Evolutionary conservation across 768 basidiomycete genomes (phyloP).

Genomic region (Rhizopogon vulgaris): DNA sequence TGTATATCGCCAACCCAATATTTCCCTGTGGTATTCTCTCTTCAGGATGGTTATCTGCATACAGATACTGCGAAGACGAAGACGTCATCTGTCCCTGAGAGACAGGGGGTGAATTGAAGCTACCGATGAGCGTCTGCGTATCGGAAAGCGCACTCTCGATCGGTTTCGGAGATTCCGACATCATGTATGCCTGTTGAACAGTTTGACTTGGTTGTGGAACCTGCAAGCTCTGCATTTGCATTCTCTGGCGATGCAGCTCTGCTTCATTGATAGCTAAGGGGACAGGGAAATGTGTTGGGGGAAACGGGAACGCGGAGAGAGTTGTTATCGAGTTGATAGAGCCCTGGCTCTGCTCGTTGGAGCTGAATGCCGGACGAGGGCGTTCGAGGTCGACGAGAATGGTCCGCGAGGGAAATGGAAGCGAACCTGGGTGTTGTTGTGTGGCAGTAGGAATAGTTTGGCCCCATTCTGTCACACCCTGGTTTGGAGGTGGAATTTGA

Average conservation of each 20-base stretch:
- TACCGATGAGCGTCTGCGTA: not conserved
- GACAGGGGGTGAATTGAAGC: constrained; percentile 1
- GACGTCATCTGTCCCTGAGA: constrained; percentile 5
- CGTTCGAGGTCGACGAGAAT: constrained; percentile 11
- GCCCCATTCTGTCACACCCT: constrained; percentile 25
- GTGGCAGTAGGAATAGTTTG: constrained; percentile 16
- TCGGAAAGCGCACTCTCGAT: constrained; percentile 5
- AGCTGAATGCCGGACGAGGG: constrained; percentile 19
- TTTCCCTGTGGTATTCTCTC: not conserved
- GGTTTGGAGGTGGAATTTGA: not conserved
- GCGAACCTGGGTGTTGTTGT: constrained; percentile 8
- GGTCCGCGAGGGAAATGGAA: constrained; percentile 1
- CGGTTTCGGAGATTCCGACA: constrained; percentile 19
- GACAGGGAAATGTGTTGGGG: constrained; percentile 66
- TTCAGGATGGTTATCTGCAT: not conserved
- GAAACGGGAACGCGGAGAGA: constrained; percentile 66
- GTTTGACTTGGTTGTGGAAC: constrained; percentile 7
- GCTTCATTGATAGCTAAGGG: constrained; percentile 34
- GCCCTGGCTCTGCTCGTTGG: constrained; percentile 17
- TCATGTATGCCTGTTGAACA: constrained; percentile 5
- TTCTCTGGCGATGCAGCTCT: constrained; percentile 21
- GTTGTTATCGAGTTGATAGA: constrained; percentile 51
- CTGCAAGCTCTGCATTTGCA: constrained; percentile 17
- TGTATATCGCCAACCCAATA: not conserved
- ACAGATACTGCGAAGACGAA: constrained; percentile 3